Evolutionary conservation across 208 protist species (phyloP), one percentile per base, ranked within the genome.

Genomic region (Herpetomonas tarakana): DNA sequence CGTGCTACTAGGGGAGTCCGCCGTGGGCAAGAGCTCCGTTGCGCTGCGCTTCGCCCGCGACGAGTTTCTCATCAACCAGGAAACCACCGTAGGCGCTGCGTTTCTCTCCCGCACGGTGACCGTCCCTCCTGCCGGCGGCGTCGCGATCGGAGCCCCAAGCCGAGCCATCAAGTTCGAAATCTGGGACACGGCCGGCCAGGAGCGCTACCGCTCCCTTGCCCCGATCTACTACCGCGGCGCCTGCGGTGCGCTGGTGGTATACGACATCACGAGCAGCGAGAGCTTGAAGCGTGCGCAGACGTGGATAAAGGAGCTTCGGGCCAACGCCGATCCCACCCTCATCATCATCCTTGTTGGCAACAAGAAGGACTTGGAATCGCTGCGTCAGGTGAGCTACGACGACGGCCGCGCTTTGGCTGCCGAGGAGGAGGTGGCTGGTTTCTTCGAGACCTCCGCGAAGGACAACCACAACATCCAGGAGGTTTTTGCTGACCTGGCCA

Each of bases 221-320:
- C 90, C 90, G 19, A 96, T 96, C 35, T 97, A 97, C 73, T 97
- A 97, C 76, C 86, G 93, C 53, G 88, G 88, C n/a, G 89, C 93
- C 12, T 86, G 76, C 49, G 91, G 86, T 46, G 91, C 91, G 11
- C 62, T 99, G 7, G 83, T 99, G 4, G 98, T 98, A 41, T 99
- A 99, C 69, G 98, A 99, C 71, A 97, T 99, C 57, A 99, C 98
- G 6, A 97, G 93, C 76, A 80, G 82, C 57, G 90, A 98, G 59
- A 97, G 87, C 62, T 93, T 98, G 59, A 68, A 83, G 52, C 94
- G 91, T 65, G 96, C 97, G 22, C 92, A 98, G 65, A 93, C 84
- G 59, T 99, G 98, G 97, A 91, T 99, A 30, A 94, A 97, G 59
- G 98, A 99, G 81, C 78, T 99, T 30, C 77, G 96, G 18, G 62